Evolutionary conservation across 2,329 filamentous ascomycete genomes (phyloP), one percentile per base, ranked within the genome.

Genomic region (Mycosphaerella sp.): DNA sequence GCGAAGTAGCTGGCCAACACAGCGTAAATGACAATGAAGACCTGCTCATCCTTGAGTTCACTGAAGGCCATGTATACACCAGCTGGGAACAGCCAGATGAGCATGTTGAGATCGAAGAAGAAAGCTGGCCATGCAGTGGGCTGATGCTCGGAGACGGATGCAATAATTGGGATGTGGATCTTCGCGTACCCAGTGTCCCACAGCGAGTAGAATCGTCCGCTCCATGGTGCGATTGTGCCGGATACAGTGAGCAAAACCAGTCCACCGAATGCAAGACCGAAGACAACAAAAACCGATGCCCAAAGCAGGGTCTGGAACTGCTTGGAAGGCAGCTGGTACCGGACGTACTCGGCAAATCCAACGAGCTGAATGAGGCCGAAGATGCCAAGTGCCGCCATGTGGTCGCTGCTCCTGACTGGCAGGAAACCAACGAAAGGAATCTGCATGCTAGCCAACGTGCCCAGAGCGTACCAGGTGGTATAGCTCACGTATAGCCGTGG

Each of bases 181-280:
- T 98, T 98, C 65, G 93, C 93, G 68, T 98, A 98, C 63, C 89
- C 86, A 5, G 93, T 98, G 69, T 98, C 94, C 89, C 91, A 98
- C 28, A 98, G 82, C 17, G 94, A 98, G 76, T 98, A 98, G 80
- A 98, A 98, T 64, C 93, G 90, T 58, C 93, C 93, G 64, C 87
- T 89, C 93, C 93, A 98, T 14, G 94, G 93, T 17, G 94, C 93
- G 70, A 98, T 93, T 60, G 93, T 86, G 55, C 93, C 93, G 14
- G 88, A 81, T 16, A 90, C 83, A 6, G 91, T 96, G 44, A 87
- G 75, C n/a, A 83, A 68, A 36, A 94, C 80, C n/a, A 98, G 78
- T n/a, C 81, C 85, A 41, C 80, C 76, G 44, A 94, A 77, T 16
- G 85, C 84, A 41, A 91, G 69, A 14, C 80, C 78, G 62, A 96